Base-by-base conservation (phyloP, 2,329 filamentous ascomycete species). In the Fusarium lateritium region DNA sequence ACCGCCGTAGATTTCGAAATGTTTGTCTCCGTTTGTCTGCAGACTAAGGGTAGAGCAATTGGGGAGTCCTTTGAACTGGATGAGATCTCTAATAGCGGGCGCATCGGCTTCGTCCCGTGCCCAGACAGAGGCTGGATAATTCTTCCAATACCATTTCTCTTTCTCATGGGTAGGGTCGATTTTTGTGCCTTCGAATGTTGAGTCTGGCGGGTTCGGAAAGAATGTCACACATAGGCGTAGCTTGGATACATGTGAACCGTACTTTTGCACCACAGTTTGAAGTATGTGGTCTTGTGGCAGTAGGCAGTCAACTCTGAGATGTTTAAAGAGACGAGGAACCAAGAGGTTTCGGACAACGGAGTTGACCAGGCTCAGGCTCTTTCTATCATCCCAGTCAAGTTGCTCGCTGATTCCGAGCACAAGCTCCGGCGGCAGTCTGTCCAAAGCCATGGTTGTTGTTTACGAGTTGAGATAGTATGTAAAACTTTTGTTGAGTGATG, bases 241-340 rank as follows among this genome's bases (percentile, higher is more conserved):
- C 2, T 36, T 46, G 7, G 40, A 21, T 4, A 47, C 19, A 3
- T 57, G 19, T 2, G 11, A 6, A 1, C 58, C 62, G 39, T 57
- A 34, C 26, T 47, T 52, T 3, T 51, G 22, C 11, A 63, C 21
- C 8, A 63, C 26, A 2, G 39, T 34, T 6, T 47, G 26, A 14
- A 65, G 51, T 22, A 28, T 26, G 22, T 38, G 43, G 14, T 65
- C 24, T 28, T 46, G 22, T 10, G 45, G 14, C 4, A 63, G 6
- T 14, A 58, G 62, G 17, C 62, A 65, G 6, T 28, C 2, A 36
- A 63, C 26, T 14, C n/a, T 63, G n/a, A 63, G 21, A 15, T 44
- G 19, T 2, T 21, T 45, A 17, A 57, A 65, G 15, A 65, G 22
- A 9, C 21, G 13, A 7, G 61, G 39, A 8, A 19, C 45, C 17